A percentile compares a stretch with the other conserved stretches of the same genome.
phyloP scores from a whole-genome alignment of 352 stramenopile genomes.

The Phytophthora agathidicida region DNA sequence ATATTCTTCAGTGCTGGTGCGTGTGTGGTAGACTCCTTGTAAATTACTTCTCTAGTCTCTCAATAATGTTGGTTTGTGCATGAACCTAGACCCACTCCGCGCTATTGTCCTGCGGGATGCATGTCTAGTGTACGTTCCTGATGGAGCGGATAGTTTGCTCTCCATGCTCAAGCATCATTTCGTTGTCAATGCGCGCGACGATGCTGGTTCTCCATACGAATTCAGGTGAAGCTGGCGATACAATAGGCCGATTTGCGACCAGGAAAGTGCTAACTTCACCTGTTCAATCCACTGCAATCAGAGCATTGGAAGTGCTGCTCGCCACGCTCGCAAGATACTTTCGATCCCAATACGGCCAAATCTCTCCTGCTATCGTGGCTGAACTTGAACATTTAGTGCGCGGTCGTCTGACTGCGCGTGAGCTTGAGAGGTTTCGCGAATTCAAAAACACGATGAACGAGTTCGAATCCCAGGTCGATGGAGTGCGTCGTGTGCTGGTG shows the following conservation, averaged over 20 bases:
- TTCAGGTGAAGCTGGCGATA: constrained; percentile 29
- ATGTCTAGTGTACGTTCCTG: constrained; percentile 51
- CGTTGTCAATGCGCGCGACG: constrained; percentile 38
- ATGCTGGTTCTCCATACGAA: constrained; percentile 55
- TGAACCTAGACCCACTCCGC: constrained; percentile 49
- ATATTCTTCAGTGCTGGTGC: constrained; percentile 69
- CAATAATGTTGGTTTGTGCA: background rate
- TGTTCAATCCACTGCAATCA: background rate
- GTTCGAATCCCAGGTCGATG: constrained; percentile 62
- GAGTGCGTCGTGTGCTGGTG: constrained; percentile 58
- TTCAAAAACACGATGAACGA: constrained; percentile 72
- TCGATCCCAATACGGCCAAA: constrained; percentile 43
- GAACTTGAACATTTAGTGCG: constrained; percentile 54
- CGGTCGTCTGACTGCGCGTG: constrained; percentile 37
- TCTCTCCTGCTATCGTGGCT: constrained; percentile 37
- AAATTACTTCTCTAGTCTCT: too few relatives aligned
- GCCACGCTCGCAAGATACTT: constrained; percentile 51
- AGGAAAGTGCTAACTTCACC: background rate
- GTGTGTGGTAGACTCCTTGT: too few relatives aligned
- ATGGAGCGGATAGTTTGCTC: constrained; percentile 52
- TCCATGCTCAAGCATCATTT: constrained; percentile 61
- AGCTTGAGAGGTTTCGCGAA: constrained; percentile 55
- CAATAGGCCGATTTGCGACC: too few relatives aligned
- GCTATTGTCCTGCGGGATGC: constrained; percentile 59
- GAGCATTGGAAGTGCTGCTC: constrained; percentile 45